A percentile compares a stretch with the other conserved stretches of the same genome.
These are phyloP conservation scores for Vitis amurensis DNA, from an alignment of 164 flowering plant species.

Conservation along the genomic window DNA sequence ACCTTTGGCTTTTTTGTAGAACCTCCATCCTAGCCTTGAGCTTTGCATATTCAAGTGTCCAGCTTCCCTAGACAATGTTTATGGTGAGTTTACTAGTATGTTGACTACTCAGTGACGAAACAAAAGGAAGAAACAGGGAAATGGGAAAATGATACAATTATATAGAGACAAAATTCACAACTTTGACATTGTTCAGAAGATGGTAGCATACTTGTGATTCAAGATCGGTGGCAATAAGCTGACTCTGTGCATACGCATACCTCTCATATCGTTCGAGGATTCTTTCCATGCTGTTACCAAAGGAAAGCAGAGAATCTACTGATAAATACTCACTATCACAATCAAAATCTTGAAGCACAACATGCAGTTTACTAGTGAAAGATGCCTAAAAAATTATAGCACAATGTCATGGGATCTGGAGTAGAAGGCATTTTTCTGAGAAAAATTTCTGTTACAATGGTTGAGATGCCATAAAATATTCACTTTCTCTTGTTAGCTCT, in stretches of 20 bases:
- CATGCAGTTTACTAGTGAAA: background rate
- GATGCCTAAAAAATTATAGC: background rate
- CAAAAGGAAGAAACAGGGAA: background rate
- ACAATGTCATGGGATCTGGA: too few relatives aligned
- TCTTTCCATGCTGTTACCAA: slow-evolving; percentile 53
- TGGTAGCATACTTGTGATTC: slow-evolving; percentile 32
- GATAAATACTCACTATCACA: too few relatives aligned
- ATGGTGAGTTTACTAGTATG: background rate
- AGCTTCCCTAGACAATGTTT: slow-evolving; percentile 37
- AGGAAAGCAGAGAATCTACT: background rate
- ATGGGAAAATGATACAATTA: too few relatives aligned
- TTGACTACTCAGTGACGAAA: background rate
- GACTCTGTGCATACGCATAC: slow-evolving; percentile 44
- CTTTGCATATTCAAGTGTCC: slow-evolving; percentile 57
- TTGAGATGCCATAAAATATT: too few relatives aligned
- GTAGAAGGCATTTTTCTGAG: background rate
- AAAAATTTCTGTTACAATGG: too few relatives aligned
- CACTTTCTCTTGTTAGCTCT: too few relatives aligned
- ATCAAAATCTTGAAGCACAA: background rate
- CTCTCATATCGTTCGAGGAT: slow-evolving; percentile 63
- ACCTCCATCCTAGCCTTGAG: slow-evolving; percentile 62
- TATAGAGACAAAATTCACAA: too few relatives aligned
- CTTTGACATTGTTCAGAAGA: too few relatives aligned
- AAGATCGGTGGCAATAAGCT: slow-evolving; percentile 26
- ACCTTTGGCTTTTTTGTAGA: slow-evolving; percentile 52